These are phyloP conservation scores for Auricularia sp. DNA, from an alignment of 768 basidiomycete species.

Conservation along the genomic window DNA sequence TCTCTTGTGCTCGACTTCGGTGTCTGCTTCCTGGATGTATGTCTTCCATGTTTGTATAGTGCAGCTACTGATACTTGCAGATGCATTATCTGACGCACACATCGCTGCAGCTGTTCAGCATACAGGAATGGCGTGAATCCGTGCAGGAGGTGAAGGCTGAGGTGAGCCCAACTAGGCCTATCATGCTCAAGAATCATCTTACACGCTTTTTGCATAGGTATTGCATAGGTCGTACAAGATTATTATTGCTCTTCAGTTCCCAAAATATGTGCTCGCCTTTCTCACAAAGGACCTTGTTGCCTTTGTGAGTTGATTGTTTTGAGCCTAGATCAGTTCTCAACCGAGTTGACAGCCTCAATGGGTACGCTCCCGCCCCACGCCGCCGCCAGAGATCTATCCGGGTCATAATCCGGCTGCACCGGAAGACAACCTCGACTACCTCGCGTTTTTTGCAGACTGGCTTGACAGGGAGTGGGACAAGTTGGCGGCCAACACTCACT, in stretches of 20 bases:
- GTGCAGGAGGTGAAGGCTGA: not conserved
- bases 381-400: not conserved
- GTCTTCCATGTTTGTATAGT: not conserved
- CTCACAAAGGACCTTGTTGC: not conserved
- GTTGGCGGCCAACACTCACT: not conserved
- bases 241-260: not conserved
- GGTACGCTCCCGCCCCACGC: not conserved
- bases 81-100: not conserved
- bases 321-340: not conserved
- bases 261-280: not conserved
- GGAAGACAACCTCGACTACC: not conserved
- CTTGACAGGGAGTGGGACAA: not conserved
- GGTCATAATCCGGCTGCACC: not conserved
- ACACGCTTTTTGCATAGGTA: not conserved
- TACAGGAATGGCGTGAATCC: not conserved
- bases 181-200: not conserved
- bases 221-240: not conserved
- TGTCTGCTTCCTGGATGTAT: not conserved
- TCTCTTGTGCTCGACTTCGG: not conserved
- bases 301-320: not conserved
- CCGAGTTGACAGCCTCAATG: not conserved
- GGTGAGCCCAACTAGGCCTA: not conserved
- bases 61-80: not conserved
- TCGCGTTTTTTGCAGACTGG: not conserved
- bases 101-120: not conserved